These are phyloP conservation scores for Lyophyllum atratum DNA, from an alignment of 768 basidiomycete genomes.

Conservation along the genomic window DNA sequence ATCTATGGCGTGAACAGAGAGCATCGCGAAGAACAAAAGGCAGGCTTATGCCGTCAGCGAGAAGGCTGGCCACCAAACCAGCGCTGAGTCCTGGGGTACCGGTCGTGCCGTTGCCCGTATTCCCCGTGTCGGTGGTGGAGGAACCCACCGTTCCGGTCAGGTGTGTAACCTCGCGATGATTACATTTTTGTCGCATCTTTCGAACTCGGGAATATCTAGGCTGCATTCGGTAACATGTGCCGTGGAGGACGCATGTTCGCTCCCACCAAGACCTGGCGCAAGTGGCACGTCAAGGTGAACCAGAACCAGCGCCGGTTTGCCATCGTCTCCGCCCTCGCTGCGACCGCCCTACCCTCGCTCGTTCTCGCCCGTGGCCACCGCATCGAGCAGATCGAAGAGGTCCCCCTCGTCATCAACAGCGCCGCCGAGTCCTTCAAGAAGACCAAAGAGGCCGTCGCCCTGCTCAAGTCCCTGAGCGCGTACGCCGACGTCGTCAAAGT, in stretches of 20 bases:
- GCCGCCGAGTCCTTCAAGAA: conserved; percentile 86
- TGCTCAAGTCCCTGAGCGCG: conserved; percentile 88
- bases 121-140: conserved; percentile 98
- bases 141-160: conserved; percentile 98
- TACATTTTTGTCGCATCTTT: background rate
- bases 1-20: conserved; percentile 58
- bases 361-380: conserved; percentile 99
- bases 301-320: conserved; percentile 99
- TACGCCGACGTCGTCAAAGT: conserved; percentile 95
- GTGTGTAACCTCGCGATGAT: conserved; percentile 39
- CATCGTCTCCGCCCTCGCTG: conserved; percentile 95
- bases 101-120: conserved; percentile 99
- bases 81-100: conserved; percentile 99
- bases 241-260: conserved; percentile 99
- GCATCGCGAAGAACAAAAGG: conserved; percentile 96
- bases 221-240: conserved; percentile 99
- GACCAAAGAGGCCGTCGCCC: conserved; percentile 95
- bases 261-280: conserved; percentile 99
- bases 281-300: conserved; percentile 99
- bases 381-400: conserved; percentile 95
- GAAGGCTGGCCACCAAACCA: conserved; percentile 99
- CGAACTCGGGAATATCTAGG: conserved; percentile 45
- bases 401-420: conserved; percentile 87
- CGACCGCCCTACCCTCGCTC: conserved; percentile 95
- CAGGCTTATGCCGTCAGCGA: conserved; percentile 96